Percentiles rank a stretch among this genome's conserved stretches.
Evolutionary conservation across 805 yeast genomes (phyloP).

Genomic region (Schwanniomyces yamadae): DNA sequence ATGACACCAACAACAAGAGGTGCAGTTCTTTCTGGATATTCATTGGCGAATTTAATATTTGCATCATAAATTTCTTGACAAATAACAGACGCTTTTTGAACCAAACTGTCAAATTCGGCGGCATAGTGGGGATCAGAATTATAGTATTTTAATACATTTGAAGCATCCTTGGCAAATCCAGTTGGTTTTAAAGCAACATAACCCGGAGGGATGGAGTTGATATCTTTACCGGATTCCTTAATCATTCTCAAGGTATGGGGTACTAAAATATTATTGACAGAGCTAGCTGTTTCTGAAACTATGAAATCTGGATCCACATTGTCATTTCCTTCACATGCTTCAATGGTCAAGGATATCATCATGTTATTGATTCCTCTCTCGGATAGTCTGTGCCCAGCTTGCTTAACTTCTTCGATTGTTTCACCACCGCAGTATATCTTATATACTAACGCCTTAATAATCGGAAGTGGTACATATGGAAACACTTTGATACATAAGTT

Average conservation of each 20-base stretch:
- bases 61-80: slow-evolving; percentile 55
- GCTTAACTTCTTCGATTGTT: slow-evolving; percentile 61
- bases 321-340: slow-evolving; percentile 81
- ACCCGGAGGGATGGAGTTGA: slow-evolving; percentile 81
- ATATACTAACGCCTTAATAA: slow-evolving; percentile 72
- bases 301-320: slow-evolving; percentile 59
- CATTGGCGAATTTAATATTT: slow-evolving; percentile 47
- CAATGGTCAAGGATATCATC: slow-evolving; percentile 94
- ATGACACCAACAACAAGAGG: slow-evolving; percentile 77
- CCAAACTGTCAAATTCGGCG: slow-evolving; percentile 52
- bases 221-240: slow-evolving; percentile 39
- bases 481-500: slow-evolving; percentile 61
- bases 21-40: slow-evolving; percentile 62
- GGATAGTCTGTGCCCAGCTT: slow-evolving; percentile 66
- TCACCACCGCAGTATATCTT: slow-evolving; percentile 92
- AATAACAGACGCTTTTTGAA: slow-evolving; percentile 63
- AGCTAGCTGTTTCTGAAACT: slow-evolving; percentile 60
- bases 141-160: slow-evolving; percentile 64
- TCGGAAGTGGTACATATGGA: slow-evolving; percentile 71
- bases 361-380: slow-evolving; percentile 82
- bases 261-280: slow-evolving; percentile 64
- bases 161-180: slow-evolving; percentile 79
- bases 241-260: slow-evolving; percentile 71
- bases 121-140: slow-evolving; percentile 48
- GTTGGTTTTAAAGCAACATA: slow-evolving; percentile 93